Base-by-base conservation (phyloP, 1,139 yeast genomes). In the Hansenula anomala region DNA sequence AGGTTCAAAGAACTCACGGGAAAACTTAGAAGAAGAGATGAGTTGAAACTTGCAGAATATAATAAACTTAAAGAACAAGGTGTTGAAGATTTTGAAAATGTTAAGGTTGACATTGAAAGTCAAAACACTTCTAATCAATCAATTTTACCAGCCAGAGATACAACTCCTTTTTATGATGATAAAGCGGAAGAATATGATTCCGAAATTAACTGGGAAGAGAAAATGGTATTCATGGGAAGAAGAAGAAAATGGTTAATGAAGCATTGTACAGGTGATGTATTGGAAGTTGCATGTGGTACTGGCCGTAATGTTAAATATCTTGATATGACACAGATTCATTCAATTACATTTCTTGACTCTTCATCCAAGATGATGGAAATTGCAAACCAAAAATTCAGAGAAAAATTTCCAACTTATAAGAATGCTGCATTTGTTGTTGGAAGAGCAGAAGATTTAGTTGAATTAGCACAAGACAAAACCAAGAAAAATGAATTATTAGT, bases 251-350 rank as follows among this genome's bases (percentile, higher is more conserved):
- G 95, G 86, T 65, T 88, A 36, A 84, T 86, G 88, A 74, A 71
- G 36, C 84, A 87, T 45, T 74, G 85, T 37, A 63, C 68, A 43
- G 97, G 97, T 23, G 96, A 89, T 57, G 97, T 89, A 1, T 66
- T 92, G 43, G 98, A 94, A 61, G 92, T 90, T 15, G 84, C 97
- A 0, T 87, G 96, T 57, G 98, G 98, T 40, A 92, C 98, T 0
- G 98, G 98, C 5, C 74, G 98, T 59, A 92, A 92, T 56, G 73
- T 90, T 44, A 80, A 84, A 35, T 89, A 83, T 58, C 65, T 89
- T 49, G 71, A 80, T 40, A 75, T 82, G 20, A 71, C 73, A 3
- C 59, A 67, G 20, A 67, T 90, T 33, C 70, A 73, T 33, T 83
- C 96, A 0, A 73, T 87, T 28, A 92, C 97, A 0, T 88, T 86